phyloP scores from a whole-genome alignment of 164 flowering plant species.

The Liquidambar formosana region DNA sequence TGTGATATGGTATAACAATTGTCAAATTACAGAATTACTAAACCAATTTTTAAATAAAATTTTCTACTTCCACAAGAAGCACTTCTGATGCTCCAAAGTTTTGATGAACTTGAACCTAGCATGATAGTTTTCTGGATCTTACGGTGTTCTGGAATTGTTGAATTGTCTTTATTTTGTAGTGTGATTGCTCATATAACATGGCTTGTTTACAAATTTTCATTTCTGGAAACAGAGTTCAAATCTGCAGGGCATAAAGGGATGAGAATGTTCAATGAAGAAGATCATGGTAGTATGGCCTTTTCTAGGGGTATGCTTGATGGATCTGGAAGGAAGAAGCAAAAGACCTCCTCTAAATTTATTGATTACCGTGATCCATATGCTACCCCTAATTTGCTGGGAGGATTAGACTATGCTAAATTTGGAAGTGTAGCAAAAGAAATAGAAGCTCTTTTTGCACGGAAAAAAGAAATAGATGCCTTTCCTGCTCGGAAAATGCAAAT shows the following conservation, averaged over 20 bases:
- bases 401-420: constrained; percentile 29
- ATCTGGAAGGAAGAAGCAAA: neutral
- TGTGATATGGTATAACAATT: too few relatives aligned
- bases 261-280: constrained; percentile 12
- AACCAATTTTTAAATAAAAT: too few relatives aligned
- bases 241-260: constrained; percentile 25
- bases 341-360: neutral
- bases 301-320: constrained; percentile 4
- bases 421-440: constrained; percentile 55
- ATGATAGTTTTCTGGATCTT: neutral
- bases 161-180: neutral
- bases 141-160: neutral
- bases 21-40: too few relatives aligned
- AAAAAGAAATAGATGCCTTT: constrained; percentile 35
- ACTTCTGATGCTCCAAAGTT: too few relatives aligned
- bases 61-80: too few relatives aligned
- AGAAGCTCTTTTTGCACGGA: constrained; percentile 27
- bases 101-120: too few relatives aligned
- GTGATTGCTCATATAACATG: neutral
- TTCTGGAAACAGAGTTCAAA: constrained; percentile 21
- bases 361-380: constrained; percentile 41
- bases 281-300: neutral
- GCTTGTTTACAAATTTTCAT: neutral
- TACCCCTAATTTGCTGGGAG: constrained; percentile 23
- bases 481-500: constrained; percentile 20